Percentiles rank a stretch among this genome's conserved stretches.
Evolutionary conservation across 2,329 filamentous ascomycete species (phyloP).

Genomic region (Apiospora saccharicola): DNA sequence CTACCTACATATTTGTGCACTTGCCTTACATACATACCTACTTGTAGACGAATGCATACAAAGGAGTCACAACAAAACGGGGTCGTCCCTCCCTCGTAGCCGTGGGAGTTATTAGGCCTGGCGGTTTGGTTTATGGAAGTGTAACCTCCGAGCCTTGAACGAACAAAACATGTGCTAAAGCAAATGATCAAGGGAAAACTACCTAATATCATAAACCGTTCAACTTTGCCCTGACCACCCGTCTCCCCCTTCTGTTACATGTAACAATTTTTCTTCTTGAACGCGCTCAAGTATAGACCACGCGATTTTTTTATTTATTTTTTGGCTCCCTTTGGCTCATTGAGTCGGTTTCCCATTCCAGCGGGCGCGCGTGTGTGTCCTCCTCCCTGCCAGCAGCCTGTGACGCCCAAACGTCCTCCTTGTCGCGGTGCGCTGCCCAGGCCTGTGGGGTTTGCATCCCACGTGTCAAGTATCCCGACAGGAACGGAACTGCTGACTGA

Average conservation of each 20-base stretch:
- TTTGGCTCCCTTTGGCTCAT: neutral
- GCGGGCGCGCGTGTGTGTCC: neutral
- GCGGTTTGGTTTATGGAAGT: slow-evolving; percentile 10
- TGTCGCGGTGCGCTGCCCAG: slow-evolving; percentile 10
- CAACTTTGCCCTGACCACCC: slow-evolving; percentile 6
- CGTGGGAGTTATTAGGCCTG: neutral
- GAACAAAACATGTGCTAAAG: slow-evolving; percentile 20
- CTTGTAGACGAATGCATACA: neutral
- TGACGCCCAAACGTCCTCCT: neutral
- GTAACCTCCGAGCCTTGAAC: slow-evolving; percentile 16
- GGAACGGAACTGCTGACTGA: slow-evolving; percentile 3
- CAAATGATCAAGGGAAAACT: slow-evolving; percentile 10
- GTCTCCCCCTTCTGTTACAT: slow-evolving; percentile 13
- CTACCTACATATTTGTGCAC: neutral
- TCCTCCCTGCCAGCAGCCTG: neutral
- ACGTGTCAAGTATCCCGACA: slow-evolving; percentile 17
- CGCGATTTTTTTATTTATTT: neutral
- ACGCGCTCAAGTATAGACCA: neutral
- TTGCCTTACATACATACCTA: neutral
- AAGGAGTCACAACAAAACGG: neutral
- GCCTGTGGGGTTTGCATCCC: slow-evolving; percentile 16
- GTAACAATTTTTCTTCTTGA: neutral
- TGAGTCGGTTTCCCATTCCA: neutral
- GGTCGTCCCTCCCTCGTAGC: slow-evolving; percentile 2
- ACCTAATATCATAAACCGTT: neutral